Percentiles rank a stretch among this genome's conserved stretches.
These are phyloP conservation scores for Auricularia heimuer DNA, from an alignment of 768 basidiomycete species.

Conservation along the genomic window DNA sequence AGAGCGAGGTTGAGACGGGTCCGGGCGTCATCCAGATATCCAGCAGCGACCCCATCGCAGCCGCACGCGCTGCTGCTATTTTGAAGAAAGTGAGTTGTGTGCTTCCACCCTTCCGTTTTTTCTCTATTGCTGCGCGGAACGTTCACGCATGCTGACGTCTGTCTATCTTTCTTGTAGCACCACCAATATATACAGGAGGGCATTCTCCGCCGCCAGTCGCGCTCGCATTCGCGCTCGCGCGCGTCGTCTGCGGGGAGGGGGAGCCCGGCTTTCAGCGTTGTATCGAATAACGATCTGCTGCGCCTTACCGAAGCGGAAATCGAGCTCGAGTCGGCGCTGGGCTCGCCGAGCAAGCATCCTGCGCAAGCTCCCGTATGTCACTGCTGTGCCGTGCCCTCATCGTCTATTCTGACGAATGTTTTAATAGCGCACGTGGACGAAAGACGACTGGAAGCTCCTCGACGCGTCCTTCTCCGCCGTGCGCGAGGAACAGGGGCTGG, in stretches of 20 bases:
- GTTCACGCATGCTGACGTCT: not conserved
- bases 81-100: constrained; percentile 66
- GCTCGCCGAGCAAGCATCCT: not conserved
- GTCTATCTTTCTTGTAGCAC: constrained; percentile 36
- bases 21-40: constrained; percentile 72
- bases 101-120: too few relatives aligned
- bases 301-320: constrained; percentile 4
- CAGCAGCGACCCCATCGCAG: constrained; percentile 75
- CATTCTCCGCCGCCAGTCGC: constrained; percentile 11
- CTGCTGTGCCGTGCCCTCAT: too few relatives aligned
- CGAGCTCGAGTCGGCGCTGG: constrained; percentile 2
- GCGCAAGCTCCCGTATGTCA: not conserved
- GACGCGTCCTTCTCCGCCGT: constrained; percentile 74
- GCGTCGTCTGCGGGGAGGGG: not conserved
- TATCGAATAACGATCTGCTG: not conserved
- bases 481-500: constrained; percentile 37
- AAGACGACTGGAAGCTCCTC: constrained; percentile 70
- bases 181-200: constrained; percentile 78
- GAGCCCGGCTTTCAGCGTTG: not conserved
- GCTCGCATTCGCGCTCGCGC: not conserved
- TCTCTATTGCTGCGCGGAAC: constrained; percentile 5
- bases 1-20: constrained; percentile 12
- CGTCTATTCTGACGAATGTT: too few relatives aligned
- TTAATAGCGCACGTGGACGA: constrained; percentile 42
- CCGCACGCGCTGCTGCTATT: constrained; percentile 88